phyloP scores from a whole-genome alignment of 306 rosid genomes.

The Quercus parvula region DNA sequence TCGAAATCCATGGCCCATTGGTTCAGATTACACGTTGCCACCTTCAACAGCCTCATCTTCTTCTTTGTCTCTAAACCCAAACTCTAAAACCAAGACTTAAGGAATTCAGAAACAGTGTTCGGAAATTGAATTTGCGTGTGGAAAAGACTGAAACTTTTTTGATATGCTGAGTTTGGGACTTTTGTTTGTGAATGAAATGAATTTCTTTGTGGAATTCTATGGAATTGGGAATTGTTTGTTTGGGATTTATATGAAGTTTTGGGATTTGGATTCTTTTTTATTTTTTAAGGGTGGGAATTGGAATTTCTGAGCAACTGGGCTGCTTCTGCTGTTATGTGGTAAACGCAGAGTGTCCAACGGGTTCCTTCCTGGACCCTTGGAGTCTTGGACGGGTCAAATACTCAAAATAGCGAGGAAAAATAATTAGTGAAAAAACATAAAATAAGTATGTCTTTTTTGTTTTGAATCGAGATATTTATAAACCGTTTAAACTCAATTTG shows the following conservation, averaged over 20 bases:
- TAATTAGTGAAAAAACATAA: no score
- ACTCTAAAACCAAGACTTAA: background rate
- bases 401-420: no score
- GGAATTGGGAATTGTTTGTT: background rate
- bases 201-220: background rate
- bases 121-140: background rate
- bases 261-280: background rate
- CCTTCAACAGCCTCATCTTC: constrained; percentile 81
- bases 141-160: background rate
- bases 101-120: background rate
- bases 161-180: background rate
- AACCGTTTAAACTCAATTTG: no score
- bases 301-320: background rate
- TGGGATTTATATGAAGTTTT: background rate
- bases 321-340: background rate
- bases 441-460: no score
- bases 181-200: background rate
- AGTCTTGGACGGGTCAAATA: constrained; percentile 24
- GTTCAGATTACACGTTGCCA: constrained; percentile 88
- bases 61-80: background rate
- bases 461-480: accelerated
- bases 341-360: background rate
- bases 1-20: constrained; percentile 99
- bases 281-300: no score
- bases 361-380: constrained; percentile 22